phyloP scores from a whole-genome alignment of 78 protist species.

The Speleostelium caveatum region DNA sequence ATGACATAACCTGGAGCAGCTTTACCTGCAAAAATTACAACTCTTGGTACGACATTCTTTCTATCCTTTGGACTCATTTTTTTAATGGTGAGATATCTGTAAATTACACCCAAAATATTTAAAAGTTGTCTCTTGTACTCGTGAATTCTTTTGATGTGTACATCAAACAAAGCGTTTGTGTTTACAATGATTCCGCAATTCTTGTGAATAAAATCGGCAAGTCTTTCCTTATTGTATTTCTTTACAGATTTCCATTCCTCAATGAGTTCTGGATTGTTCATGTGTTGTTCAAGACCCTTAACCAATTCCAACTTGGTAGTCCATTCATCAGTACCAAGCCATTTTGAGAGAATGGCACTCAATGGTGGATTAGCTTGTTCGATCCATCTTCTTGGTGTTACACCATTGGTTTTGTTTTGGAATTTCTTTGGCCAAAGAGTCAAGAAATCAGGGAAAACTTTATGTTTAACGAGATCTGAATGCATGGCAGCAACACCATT shows the following conservation, averaged over 20 bases:
- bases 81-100: slow-evolving; percentile 65
- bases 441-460: slow-evolving; percentile 89
- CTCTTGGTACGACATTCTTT: slow-evolving; percentile 82
- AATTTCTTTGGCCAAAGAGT: slow-evolving; percentile 91
- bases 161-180: slow-evolving; percentile 92
- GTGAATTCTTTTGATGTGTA: slow-evolving; percentile 98
- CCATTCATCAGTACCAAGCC: slow-evolving; percentile 89
- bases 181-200: slow-evolving; percentile 85
- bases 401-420: slow-evolving; percentile 97
- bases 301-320: slow-evolving; percentile 85
- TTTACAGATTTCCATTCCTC: slow-evolving; percentile 68
- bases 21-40: slow-evolving; percentile 95
- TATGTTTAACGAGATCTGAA: slow-evolving; percentile 90
- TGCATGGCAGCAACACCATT: slow-evolving; percentile 98
- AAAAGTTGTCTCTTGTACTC: slow-evolving; percentile 98
- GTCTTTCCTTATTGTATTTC: slow-evolving; percentile 85
- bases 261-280: slow-evolving; percentile 84
- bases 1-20: slow-evolving; percentile 97
- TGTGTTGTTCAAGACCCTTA: slow-evolving; percentile 72
- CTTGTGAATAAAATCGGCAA: slow-evolving; percentile 86
- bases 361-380: slow-evolving; percentile 91
- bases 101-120: slow-evolving; percentile 87
- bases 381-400: slow-evolving; percentile 98
- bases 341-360: slow-evolving; percentile 77
- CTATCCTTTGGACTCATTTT: slow-evolving; percentile 76